Evolutionary conservation across 108 stramenopile genomes (phyloP), one percentile per base, ranked within the genome.

Genomic region (Mediolabrus comicus): DNA sequence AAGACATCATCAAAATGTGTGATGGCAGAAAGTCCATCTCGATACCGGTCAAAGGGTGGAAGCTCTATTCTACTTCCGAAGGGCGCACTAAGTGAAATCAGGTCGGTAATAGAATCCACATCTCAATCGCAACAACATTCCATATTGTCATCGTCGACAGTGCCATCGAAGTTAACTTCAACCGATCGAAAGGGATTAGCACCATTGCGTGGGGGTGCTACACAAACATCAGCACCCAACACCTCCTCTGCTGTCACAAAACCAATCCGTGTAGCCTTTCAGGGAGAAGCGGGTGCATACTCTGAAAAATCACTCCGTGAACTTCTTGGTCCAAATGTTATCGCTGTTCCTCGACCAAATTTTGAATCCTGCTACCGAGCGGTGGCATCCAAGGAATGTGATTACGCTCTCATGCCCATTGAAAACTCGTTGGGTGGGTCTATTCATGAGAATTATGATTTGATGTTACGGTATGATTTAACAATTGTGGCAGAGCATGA

Each of bases 361-460:
- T 98, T 98, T 69, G 98, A 96, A 82, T 91, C 91, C 16, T 95
- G 91, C 67, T 99, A 98, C 83, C 90, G 87, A n/a, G 95, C 97
- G 19, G 98, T 99, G 3, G 94, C 96, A 9, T 85, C 81, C 24
- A 78, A 86, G 52, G 97, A 99, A 69, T 96, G 86, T 51, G 96
- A 97, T 64, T 99, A 97, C 82, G 96, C 95, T 27, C 84, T 95
- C 29, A 66, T 99, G 3, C 98, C 98, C 17, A 83, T 99, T 52
- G 98, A 99, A 80, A 99, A 99, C 69, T 92, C 95, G 12, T 72
- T 98, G 69, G 98, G 97, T 27, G 98, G 98, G 7, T 92, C 90
- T 52, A 99, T 99, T 62, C 97, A 99, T 74, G 96, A 98, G 69
- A 98, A 98, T 75, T 98, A 97, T 67, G 98, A 99, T 84, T 69